phyloP scores from a whole-genome alignment of 768 basidiomycete genomes.

The Mycena polygramma region DNA sequence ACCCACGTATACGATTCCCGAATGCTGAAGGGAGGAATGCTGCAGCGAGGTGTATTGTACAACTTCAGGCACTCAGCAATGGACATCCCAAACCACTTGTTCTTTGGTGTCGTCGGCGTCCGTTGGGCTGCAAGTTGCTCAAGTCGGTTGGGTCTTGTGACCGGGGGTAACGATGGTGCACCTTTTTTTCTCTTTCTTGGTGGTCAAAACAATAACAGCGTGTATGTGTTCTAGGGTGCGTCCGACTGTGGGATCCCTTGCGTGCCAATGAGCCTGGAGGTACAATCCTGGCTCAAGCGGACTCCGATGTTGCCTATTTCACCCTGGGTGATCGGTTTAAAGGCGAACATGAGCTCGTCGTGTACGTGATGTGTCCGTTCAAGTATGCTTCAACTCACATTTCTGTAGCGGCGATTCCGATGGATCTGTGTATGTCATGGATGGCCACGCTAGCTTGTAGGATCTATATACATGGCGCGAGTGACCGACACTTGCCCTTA shows the following conservation, averaged over 20 bases:
- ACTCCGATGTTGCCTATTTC: conserved; percentile 71
- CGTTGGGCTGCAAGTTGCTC: conserved; percentile 64
- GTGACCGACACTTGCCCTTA: too few species aligned
- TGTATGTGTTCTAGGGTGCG: conserved; percentile 64
- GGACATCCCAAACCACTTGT: conserved; percentile 43
- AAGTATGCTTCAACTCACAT: not conserved
- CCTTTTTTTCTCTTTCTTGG: conserved; percentile 6
- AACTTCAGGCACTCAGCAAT: conserved; percentile 60
- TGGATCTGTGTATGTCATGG: conserved; percentile 25
- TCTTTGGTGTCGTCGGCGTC: conserved; percentile 65
- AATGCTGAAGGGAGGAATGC: conserved; percentile 61
- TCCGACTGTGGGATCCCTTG: conserved; percentile 75
- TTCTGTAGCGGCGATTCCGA: conserved; percentile 21
- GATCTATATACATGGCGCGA: too few species aligned
- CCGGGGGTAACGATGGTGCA: conserved; percentile 76
- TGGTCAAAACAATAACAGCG: not conserved
- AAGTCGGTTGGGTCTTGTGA: conserved; percentile 63
- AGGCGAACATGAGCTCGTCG: conserved; percentile 68
- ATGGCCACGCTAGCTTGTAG: conserved; percentile 16
- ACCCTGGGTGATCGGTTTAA: conserved; percentile 66
- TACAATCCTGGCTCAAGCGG: conserved; percentile 61
- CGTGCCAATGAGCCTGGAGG: conserved; percentile 59
- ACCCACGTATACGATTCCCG: conserved; percentile 75
- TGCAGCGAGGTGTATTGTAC: conserved; percentile 54
- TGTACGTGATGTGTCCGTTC: conserved; percentile 56